Evolutionary conservation across 371 early-diverging fungal species (phyloP), one percentile per base, ranked within the genome.

Genomic region (Rhizoclosmatium hyalinum): DNA sequence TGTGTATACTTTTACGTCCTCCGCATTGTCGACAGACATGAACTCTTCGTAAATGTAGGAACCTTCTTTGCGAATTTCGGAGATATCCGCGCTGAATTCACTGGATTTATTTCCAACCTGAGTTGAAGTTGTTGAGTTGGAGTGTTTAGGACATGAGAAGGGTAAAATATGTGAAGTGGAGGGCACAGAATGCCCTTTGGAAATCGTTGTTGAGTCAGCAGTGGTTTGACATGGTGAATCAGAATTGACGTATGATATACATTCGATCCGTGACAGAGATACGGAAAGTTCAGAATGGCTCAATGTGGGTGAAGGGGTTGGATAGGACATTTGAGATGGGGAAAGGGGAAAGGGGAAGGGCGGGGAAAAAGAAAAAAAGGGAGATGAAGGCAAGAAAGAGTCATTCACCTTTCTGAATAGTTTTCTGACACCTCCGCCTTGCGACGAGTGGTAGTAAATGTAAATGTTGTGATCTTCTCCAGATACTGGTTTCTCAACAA

Each of bases 381-480:
- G 14, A 2, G 8, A 64, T 6, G n/a, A 76, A 53, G 3, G 44
- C 55, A 39, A 76, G 24, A 32, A 44, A 24, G 46, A 64, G 41
- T 44, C 42, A 46, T n/a, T 12, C 47, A 94, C 92, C 88, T 99
- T 99, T 77, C 99, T 87, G 79, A 99, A 99, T 68, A 99, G 89
- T 58, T 92, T 88, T 69, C 99, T 89, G 43, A 93, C 94, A 41
- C 82, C 98, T 62, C 98, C 97, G 24, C 97, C 98, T 55, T 88
- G 83, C n/a, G 88, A 84, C 6, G 87, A 80, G 19, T 91, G 86
- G 82, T 95, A 98, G 85, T 98, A 98, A 61, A 99, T 96, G 82
- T 94, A 91, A 68, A 99, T 95, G 80, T 98, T 97, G 83, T 99
- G 99, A 80, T 98, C 91, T 81, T 99, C 99, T 44, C 96, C 96